These are phyloP conservation scores for Barbarea vulgaris DNA, from an alignment of 345 rosid species.

Conservation along the genomic window DNA sequence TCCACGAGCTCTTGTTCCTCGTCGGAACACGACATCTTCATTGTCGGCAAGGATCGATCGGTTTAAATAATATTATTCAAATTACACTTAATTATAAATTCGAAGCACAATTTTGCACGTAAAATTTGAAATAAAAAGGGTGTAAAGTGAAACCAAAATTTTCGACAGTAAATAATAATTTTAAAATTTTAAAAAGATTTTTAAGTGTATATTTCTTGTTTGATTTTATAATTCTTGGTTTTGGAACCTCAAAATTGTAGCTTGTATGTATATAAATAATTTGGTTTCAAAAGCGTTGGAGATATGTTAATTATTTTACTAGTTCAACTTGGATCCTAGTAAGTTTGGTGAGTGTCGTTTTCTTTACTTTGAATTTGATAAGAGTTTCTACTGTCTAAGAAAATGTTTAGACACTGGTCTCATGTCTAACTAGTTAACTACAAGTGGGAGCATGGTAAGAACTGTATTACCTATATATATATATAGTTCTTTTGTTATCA, in stretches of 20 bases:
- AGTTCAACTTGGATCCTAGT: conserved; percentile 11
- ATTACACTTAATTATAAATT: conserved; percentile 19
- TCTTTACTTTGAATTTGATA: conserved; percentile 25
- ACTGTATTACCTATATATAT: conserved; percentile 7
- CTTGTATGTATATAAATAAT: conserved; percentile 20
- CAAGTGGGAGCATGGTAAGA: neutral
- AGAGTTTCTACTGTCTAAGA: conserved; percentile 12
- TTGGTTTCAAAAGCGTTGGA: neutral
- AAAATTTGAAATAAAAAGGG: conserved; percentile 18
- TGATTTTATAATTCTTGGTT: neutral
- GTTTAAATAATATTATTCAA: conserved; percentile 23
- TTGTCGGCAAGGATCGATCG: conserved; percentile 43
- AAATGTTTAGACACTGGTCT: conserved; percentile 9
- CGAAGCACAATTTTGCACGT: conserved; percentile 29
- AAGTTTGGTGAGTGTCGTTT: conserved; percentile 37
- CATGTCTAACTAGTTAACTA: neutral
- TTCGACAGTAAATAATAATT: neutral
- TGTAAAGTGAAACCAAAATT: neutral
- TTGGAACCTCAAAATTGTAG: conserved; percentile 5
- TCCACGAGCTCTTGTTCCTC: conserved; percentile 64
- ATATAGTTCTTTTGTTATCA: conserved; percentile 8
- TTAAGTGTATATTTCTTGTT: neutral
- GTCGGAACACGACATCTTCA: conserved; percentile 53
- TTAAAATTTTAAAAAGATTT: neutral
- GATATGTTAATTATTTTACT: neutral